A percentile compares a stretch with the other conserved stretches of the same genome.
phyloP scores from a whole-genome alignment of 257 asterid genomes.

The Solanum tacnaense region DNA sequence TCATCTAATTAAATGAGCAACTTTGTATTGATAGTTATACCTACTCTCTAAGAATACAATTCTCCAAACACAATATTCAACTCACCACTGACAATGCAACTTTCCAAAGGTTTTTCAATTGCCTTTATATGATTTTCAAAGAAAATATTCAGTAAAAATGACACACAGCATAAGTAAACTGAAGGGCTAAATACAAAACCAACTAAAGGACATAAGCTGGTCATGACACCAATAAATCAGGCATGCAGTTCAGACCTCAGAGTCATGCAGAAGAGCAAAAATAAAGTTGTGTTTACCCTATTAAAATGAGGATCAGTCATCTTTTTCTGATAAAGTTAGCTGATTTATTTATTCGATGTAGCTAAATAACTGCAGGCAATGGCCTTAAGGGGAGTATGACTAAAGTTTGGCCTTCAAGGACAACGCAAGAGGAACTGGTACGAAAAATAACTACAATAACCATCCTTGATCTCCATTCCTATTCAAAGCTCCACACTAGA shows the following conservation, averaged over 20 bases:
- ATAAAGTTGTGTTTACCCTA: neutral
- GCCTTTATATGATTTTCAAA: neutral
- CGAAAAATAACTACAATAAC: neutral
- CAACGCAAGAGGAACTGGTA: neutral
- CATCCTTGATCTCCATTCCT: neutral
- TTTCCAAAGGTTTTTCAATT: neutral
- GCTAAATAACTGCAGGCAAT: neutral
- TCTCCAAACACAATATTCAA: neutral
- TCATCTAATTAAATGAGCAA: neutral
- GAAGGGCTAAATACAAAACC: neutral
- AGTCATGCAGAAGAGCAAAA: neutral
- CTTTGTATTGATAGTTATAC: neutral
- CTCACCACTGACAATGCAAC: neutral
- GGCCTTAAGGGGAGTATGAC: neutral
- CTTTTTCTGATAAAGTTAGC: neutral
- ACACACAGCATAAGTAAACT: neutral
- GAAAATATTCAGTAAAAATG: neutral
- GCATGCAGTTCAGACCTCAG: neutral
- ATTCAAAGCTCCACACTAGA: neutral
- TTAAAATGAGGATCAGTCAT: neutral
- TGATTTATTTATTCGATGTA: neutral
- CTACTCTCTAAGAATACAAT: neutral
- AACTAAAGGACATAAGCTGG: neutral
- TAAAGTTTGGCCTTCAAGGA: neutral
- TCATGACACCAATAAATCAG: neutral